Evolutionary conservation across 257 asterid genomes (phyloP).

Genomic region (Solanum medicagineum): DNA sequence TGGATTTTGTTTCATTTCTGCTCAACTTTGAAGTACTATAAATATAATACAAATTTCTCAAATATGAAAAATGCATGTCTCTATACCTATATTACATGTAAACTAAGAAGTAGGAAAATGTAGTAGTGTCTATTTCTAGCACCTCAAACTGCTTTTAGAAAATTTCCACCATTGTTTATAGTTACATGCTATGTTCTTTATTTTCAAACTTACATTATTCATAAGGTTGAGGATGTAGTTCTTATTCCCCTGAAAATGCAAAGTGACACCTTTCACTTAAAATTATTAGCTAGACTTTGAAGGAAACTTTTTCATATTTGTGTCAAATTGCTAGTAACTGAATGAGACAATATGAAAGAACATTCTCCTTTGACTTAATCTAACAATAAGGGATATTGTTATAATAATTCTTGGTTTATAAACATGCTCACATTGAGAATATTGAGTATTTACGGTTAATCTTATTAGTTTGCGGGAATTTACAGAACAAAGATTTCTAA

Average conservation of each 20-base stretch:
- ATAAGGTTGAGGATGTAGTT: too few species aligned
- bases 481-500: not conserved
- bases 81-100: not conserved
- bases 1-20: too few species aligned
- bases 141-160: not conserved
- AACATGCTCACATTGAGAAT: not conserved
- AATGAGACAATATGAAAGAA: not conserved
- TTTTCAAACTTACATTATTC: not conserved
- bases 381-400: too few species aligned
- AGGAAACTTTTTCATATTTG: not conserved
- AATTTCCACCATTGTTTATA: not conserved
- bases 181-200: not conserved
- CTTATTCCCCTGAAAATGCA: not conserved
- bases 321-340: not conserved
- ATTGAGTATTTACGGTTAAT: not conserved
- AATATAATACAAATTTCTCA: too few species aligned
- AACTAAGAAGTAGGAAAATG: not conserved
- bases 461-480: not conserved
- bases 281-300: not conserved
- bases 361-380: not conserved
- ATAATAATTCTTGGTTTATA: too few species aligned
- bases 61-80: too few species aligned
- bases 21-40: too few species aligned
- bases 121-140: not conserved
- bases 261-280: not conserved